Base-by-base conservation (phyloP, 2,329 filamentous ascomycete species). In the Paracoccidioides brasiliensis region DNA sequence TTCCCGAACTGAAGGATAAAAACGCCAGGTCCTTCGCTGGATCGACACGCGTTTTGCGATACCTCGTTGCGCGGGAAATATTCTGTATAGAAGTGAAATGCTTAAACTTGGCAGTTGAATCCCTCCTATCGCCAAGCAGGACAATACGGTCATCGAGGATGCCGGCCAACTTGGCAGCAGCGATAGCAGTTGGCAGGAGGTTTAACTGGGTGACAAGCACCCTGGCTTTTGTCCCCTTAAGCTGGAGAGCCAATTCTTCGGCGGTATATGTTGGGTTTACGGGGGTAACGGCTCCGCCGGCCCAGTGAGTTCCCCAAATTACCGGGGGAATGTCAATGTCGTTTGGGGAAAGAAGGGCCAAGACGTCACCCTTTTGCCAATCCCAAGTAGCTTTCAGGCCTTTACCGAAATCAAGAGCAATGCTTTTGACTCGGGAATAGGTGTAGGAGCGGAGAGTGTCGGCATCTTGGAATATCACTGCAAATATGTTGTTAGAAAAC, bases 181-280 rank as follows among this genome's bases (percentile, higher is more conserved):
- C 78, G 38, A 74, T 73, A 0, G 85, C 88, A 12, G 78, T 78
- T 5, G 80, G 71, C 1, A 95, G 75, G 57, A 85, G 78, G 0
- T 82, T 72, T 32, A 79, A 68, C 64, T 95, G 88, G 0, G 90
- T 95, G 32, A 85, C 79, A 6, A 96, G 69, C 0, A 79, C 87
- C 64, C 83, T 87, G 37, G 88, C 87, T 0, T 81, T 79, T 0
- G 85, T 85, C 69, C 94, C 87, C 63, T 82, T 82, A 58, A 97
- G 78, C 72, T 96, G 90, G 64, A 87, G 90, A 4, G 85, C 83
- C 38, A 96, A 78, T 71, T 97, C 91, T 8, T 88, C 82, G 10
- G 80, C 80, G 0, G 87, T 95, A 71, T 95, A 95, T 3, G 83
- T 82, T 22, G 90, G 90, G 66, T 96, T 96, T 2, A 88, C 90